phyloP scores from a whole-genome alignment of 345 rosid genomes.

The Salix dunnii region DNA sequence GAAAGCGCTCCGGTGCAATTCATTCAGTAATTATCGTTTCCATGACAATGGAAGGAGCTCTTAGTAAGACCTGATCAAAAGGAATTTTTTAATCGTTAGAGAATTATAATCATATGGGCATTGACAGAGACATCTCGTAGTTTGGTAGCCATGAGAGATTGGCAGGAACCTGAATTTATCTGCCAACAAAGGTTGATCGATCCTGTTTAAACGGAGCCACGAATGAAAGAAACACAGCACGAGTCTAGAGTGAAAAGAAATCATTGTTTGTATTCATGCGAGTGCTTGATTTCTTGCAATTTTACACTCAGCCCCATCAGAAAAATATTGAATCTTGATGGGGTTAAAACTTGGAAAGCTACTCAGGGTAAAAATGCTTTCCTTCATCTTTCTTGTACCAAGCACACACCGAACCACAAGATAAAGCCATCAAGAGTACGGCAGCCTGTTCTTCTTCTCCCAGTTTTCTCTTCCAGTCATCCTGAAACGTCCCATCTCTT shows the following conservation, averaged over 20 bases:
- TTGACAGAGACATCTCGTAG: not conserved
- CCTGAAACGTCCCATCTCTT: slow-evolving; percentile 12
- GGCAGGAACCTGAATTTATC: not conserved
- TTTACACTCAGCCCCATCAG: not conserved
- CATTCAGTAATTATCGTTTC: not conserved
- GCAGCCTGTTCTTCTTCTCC: slow-evolving; percentile 73
- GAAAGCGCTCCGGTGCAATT: too few species aligned
- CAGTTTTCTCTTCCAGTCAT: slow-evolving; percentile 29
- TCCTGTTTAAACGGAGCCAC: not conserved
- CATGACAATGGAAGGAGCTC: not conserved
- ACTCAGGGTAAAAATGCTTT: not conserved
- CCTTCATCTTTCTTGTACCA: not conserved
- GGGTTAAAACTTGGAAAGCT: not conserved
- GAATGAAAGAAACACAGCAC: not conserved
- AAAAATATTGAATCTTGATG: not conserved
- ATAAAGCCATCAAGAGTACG: slow-evolving; percentile 55
- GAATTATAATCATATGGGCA: not conserved
- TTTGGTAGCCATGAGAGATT: not conserved
- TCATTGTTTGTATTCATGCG: not conserved
- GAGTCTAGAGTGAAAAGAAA: not conserved
- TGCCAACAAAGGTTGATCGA: not conserved
- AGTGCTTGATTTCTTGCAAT: not conserved
- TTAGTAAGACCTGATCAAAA: not conserved
- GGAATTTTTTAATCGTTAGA: not conserved
- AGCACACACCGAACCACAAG: slow-evolving; percentile 38